Percentiles rank a stretch among this genome's conserved stretches.
These are phyloP conservation scores for Diversispora eburnea DNA, from an alignment of 192 early-diverging fungal species.

Conservation along the genomic window DNA sequence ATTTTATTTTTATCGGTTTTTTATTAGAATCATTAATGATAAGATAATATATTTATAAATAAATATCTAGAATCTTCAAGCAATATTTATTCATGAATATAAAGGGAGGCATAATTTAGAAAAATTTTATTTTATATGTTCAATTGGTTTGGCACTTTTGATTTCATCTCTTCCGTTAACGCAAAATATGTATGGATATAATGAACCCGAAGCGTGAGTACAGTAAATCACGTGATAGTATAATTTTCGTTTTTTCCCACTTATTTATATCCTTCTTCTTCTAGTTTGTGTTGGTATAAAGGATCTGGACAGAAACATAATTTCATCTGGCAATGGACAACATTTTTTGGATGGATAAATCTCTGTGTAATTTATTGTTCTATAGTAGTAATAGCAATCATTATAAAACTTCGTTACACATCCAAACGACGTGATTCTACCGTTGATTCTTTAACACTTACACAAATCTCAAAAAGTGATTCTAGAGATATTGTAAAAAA, in stretches of 20 bases:
- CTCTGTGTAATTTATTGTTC: not conserved
- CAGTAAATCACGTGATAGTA: too few relatives aligned
- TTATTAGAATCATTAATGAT: not conserved
- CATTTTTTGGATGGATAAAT: not conserved
- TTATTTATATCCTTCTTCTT: not conserved
- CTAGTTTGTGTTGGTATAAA: constrained; percentile 8
- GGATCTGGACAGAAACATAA: not conserved
- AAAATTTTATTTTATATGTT: not conserved
- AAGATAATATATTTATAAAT: not conserved
- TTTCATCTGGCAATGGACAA: constrained; percentile 19
- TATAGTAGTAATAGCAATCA: not conserved
- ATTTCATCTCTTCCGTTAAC: constrained; percentile 1
- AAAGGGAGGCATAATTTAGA: constrained; percentile 7
- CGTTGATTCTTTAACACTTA: too few relatives aligned
- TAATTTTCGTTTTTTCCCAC: too few relatives aligned
- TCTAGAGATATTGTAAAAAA: not conserved
- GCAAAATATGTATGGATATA: constrained; percentile 4
- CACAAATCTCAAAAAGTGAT: not conserved
- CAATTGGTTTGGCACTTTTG: not conserved
- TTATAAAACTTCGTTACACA: not conserved
- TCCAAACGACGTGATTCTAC: not conserved
- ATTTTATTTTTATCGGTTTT: not conserved
- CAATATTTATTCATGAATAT: constrained; percentile 4
- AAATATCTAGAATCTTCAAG: constrained; percentile 9
- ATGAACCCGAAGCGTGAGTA: constrained; percentile 16